Evolutionary conservation across 2,329 filamentous ascomycete genomes (phyloP), one percentile per base, ranked within the genome.

Genomic region (Cladorrhinum sp.): DNA sequence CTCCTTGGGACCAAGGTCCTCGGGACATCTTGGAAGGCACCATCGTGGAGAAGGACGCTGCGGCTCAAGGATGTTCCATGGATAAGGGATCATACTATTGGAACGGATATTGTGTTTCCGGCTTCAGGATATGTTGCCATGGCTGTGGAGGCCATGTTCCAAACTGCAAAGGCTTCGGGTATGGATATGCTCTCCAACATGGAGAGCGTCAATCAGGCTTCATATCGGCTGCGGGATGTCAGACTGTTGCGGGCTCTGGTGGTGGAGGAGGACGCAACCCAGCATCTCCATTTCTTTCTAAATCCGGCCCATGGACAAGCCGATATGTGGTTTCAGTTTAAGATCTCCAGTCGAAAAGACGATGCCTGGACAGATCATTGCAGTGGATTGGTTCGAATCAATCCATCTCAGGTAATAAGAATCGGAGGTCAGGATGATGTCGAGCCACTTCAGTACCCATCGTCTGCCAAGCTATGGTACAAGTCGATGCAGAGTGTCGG

Each of bases 61-160:
- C 39, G 52, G 4, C 24, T 68, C 5, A 61, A 48, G 5, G 63
- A 66, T 23, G 62, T 67, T 10, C 73, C 81, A 24, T 80, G 77
- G 62, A 73, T 80, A 1, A 67, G 72, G 12, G 78, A 81, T 63
- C 80, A 81, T 69, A 64, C 66, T 21, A 75, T 81, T 70, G 77
- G 79, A n/a, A 72, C 70, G 54, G 69, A 79, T 21, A 73, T 75
- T 33, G 67, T 81, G 55, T 73, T 78, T 28, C 75, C 79, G 28
- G 77, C 70, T 1, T 69, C 74, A 3, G 78, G 74, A 1, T 70
- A 68, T n/a, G 65, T 74, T 0, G 68, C 74, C 1, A 72, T 78
- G 67, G 71, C 66, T 0, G 2, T 72, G 0, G 72, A 42, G n/a
- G 36, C 36, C 3, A 42, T 42, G 36, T 42, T 8, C n/a, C 36